These are phyloP conservation scores for Myxozyma geophila DNA, from an alignment of 805 yeast species.

Conservation along the genomic window DNA sequence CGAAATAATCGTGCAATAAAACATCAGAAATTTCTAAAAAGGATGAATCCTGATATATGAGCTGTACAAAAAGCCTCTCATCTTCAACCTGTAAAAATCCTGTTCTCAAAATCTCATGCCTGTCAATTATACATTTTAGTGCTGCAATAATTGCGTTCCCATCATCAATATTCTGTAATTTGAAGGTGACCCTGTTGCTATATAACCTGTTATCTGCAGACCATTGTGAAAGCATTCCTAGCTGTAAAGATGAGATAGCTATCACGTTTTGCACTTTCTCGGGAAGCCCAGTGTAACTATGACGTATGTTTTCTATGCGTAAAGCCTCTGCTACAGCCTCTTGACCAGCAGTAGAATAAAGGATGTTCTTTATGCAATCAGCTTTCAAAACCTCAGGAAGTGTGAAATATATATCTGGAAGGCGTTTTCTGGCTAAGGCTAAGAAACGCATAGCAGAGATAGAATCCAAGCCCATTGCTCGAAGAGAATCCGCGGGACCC, in stretches of 20 bases:
- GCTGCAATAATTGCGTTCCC: constrained; percentile 7
- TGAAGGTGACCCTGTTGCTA: constrained; percentile 20
- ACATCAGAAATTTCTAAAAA: constrained; percentile 1
- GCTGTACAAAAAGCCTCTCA: constrained; percentile 15
- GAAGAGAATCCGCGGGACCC: constrained; percentile 3
- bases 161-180: neutral
- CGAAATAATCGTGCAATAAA: neutral
- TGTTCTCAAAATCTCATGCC: constrained; percentile 33
- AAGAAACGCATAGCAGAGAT: constrained; percentile 18
- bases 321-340: too few relatives aligned
- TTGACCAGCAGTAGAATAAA: too few relatives aligned
- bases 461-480: constrained; percentile 30
- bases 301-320: neutral
- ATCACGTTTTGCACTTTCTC: constrained; percentile 6
- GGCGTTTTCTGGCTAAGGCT: neutral
- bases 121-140: constrained; percentile 18
- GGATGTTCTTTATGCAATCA: constrained; percentile 6
- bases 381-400: constrained; percentile 18
- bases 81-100: constrained; percentile 25
- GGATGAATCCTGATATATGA: constrained; percentile 20
- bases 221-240: constrained; percentile 23
- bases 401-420: neutral
- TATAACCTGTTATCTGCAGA: constrained; percentile 20
- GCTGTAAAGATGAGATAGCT: constrained; percentile 14
- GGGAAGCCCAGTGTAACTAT: neutral